Percentiles rank a stretch among this genome's conserved stretches.
These are phyloP conservation scores for Chernovozyma sophiae-reginae DNA, from an alignment of 1,139 yeast species.

Conservation along the genomic window DNA sequence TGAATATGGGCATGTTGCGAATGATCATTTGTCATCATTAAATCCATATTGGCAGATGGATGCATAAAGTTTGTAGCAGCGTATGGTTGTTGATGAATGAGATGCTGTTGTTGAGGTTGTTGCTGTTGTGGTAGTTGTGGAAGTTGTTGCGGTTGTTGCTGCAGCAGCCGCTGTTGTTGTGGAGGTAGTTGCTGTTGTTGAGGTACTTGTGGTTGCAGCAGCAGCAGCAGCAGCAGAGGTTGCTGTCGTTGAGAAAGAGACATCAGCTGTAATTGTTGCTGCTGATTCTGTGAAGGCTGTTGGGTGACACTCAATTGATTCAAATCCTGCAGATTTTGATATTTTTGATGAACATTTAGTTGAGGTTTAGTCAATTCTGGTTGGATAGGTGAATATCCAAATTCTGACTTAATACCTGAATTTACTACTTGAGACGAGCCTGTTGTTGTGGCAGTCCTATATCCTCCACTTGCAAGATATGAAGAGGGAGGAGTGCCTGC, in stretches of 20 bases:
- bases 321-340: slow-evolving; percentile 21
- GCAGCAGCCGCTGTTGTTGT: slow-evolving; percentile 10
- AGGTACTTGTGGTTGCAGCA: slow-evolving; percentile 1
- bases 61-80: slow-evolving; percentile 7
- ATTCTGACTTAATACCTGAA: slow-evolving; percentile 4
- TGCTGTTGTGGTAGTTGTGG: slow-evolving; percentile 5
- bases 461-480: slow-evolving; percentile 5
- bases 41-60: slow-evolving; percentile 15
- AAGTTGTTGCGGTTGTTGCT: slow-evolving; percentile 7
- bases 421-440: slow-evolving; percentile 1
- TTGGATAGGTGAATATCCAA: slow-evolving; percentile 5
- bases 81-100: slow-evolving; percentile 7
- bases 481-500: slow-evolving; percentile 6
- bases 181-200: slow-evolving; percentile 11
- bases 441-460: slow-evolving; percentile 2
- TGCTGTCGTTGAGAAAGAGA: slow-evolving; percentile 7
- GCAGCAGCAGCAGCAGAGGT: not conserved
- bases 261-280: slow-evolving; percentile 1
- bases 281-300: slow-evolving; percentile 8
- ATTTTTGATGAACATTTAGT: slow-evolving; percentile 18
- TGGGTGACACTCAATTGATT: slow-evolving; percentile 7
- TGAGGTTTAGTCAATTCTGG: slow-evolving; percentile 15
- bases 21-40: slow-evolving; percentile 10
- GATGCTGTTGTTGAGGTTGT: not conserved
- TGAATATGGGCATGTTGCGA: slow-evolving; percentile 2